Conservation (phyloP, 805 yeast genomes). For the Tetrapisispora taiwanensis region DNA sequence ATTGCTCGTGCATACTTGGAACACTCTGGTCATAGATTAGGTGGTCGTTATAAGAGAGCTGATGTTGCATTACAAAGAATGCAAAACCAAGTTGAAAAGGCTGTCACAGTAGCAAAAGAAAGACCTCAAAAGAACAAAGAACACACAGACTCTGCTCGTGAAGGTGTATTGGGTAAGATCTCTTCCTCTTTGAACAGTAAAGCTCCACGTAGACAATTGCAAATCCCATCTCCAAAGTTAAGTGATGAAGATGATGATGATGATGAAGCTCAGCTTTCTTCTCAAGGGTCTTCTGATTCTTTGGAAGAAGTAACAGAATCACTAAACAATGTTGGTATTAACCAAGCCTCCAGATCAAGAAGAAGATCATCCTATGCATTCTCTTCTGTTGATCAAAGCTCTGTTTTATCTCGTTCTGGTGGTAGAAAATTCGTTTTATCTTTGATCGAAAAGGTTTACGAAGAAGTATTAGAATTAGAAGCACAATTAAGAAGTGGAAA, state of each 20-base stretch:
- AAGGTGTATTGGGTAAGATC: constrained; percentile 85
- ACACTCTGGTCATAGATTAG: constrained; percentile 82
- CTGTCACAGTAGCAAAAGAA: constrained; percentile 90
- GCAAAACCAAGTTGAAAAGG: constrained; percentile 96
- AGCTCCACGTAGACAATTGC: constrained; percentile 80
- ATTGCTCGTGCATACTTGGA: constrained; percentile 88
- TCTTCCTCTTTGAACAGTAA: constrained; percentile 72
- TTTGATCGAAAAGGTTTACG: constrained; percentile 68
- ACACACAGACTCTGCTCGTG: constrained; percentile 36
- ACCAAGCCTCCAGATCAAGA: constrained; percentile 18
- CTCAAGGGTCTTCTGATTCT: constrained; percentile 18
- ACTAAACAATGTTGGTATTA: constrained; percentile 24
- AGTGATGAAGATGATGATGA: constrained; percentile 41
- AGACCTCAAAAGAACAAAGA: constrained; percentile 56
- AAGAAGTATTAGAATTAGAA: constrained; percentile 69
- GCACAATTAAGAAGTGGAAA: constrained; percentile 54
- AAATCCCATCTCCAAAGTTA: constrained; percentile 33
- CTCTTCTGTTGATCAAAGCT: constrained; percentile 26
- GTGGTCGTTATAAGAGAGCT: constrained; percentile 74
- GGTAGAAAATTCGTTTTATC: constrained; percentile 48
- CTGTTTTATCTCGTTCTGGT: constrained; percentile 29
- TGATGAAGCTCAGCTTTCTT: constrained; percentile 29
- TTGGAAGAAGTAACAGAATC: constrained; percentile 26
- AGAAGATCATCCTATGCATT: constrained; percentile 31
- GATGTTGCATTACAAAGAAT: constrained; percentile 90